Conservation (phyloP, 306 rosid genomes). For the Vicia sativa region DNA sequence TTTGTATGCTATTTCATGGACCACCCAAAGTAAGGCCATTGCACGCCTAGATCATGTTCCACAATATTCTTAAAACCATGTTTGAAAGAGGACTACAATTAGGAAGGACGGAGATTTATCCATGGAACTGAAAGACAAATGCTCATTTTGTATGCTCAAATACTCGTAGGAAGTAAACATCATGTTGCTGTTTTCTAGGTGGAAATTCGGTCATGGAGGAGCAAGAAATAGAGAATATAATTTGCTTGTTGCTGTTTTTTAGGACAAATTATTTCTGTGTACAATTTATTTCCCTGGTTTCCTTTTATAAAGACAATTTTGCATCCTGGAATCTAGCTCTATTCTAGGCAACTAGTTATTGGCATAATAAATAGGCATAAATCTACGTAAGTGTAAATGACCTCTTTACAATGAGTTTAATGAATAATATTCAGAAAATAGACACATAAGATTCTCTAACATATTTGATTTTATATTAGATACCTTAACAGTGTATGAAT, state of each 20-base stretch:
- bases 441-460: slow-evolving; percentile 2
- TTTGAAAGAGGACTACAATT: not conserved
- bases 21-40: not conserved
- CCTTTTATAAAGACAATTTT: not conserved
- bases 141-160: not conserved
- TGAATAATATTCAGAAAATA: slow-evolving; percentile 12
- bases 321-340: not conserved
- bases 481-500: slow-evolving; percentile 85
- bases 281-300: not conserved
- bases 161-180: not conserved
- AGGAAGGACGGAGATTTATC: not conserved
- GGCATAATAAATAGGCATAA: not conserved
- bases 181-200: not conserved
- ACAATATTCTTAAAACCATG: not conserved
- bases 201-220: too few relatives aligned
- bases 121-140: slow-evolving; percentile 1
- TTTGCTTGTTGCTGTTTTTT: slow-evolving; percentile 5
- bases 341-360: not conserved
- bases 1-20: not conserved
- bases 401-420: not conserved
- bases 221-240: not conserved
- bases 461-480: not conserved
- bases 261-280: not conserved
- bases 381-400: not conserved
- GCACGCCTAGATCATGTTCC: slow-evolving; percentile 1